Evolutionary conservation across 108 stramenopile species (phyloP), one percentile per base, ranked within the genome.

Genomic region (Nitzschia sp.): DNA sequence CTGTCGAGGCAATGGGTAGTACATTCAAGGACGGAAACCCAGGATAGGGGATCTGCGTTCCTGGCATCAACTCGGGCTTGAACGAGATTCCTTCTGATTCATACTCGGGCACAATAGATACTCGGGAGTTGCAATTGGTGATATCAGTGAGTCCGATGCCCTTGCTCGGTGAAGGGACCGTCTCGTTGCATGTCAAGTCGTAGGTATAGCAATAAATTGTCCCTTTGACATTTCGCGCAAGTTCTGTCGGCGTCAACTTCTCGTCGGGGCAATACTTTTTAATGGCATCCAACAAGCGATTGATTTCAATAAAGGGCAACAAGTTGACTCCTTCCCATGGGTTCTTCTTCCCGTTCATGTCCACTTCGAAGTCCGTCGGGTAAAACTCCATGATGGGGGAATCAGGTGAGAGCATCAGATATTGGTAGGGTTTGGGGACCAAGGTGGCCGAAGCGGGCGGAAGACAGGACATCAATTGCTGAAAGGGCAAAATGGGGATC

Each of bases 281-380:
- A 63, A 98, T 92, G 2, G 93, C 79, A 21, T 77, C 45, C 45
- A 90, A 82, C 38, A 99, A 70, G 11, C 92, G 77, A 11, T 85
- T 72, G 35, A 94, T 94, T 66, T 98, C 95, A 77, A 99, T 97
- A 61, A 98, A 99, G 16, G 99, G 98, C 5, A 99, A 84, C 45
- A 99, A 77, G 47, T 97, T 97, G 46, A 99, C 97, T 11, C 97
- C 97, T 69, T 98, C 96, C 99, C 99, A 99, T 11, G 98, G 98
- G 81, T 98, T 98, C 81, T 90, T 83, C 76, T 98, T 98, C 30
- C 99, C 99, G 69, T 99, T 97, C 89, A 98, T 98, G 61, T 99
- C 99, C 30, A 98, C 92, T 34, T 91, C 88, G 62, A 99, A 96
- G 63, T 91, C 86, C 15, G 64, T 65, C 17, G 97, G 98, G 83